These are phyloP conservation scores for Endoconidiophora polonica DNA, from an alignment of 2,329 filamentous ascomycete species.

Conservation along the genomic window DNA sequence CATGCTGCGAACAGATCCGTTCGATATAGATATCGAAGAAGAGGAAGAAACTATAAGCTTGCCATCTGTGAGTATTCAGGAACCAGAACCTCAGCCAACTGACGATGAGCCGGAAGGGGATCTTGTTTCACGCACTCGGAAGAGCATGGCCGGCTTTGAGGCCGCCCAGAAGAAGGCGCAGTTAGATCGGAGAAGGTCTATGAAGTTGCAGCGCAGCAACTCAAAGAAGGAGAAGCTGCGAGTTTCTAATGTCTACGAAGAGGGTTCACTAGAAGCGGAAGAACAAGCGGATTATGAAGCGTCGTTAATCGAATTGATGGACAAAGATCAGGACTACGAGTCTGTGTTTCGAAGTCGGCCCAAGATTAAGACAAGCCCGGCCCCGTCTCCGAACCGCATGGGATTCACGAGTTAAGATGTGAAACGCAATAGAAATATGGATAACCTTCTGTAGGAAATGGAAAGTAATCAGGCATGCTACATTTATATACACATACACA, in stretches of 20 bases:
- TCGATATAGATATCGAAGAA: constrained; percentile 15
- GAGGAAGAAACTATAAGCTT: constrained; percentile 19
- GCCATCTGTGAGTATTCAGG: constrained; percentile 13
- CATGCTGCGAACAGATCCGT: constrained; percentile 45
- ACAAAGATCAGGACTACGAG: constrained; percentile 53
- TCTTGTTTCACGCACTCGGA: constrained; percentile 39
- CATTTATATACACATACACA: neutral
- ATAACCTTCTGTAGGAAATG: neutral
- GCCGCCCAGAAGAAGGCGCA: constrained; percentile 44
- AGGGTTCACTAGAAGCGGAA: constrained; percentile 17
- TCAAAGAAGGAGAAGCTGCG: constrained; percentile 23
- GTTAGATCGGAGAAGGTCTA: constrained; percentile 35
- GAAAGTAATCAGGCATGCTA: neutral
- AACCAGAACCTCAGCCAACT: constrained; percentile 10
- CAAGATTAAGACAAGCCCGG: constrained; percentile 60
- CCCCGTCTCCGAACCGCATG: constrained; percentile 28
- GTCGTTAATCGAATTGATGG: constrained; percentile 52
- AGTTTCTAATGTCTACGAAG: constrained; percentile 27
- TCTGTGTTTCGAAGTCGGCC: constrained; percentile 75
- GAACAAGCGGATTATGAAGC: constrained; percentile 18
- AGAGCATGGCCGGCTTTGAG: constrained; percentile 46
- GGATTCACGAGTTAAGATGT: constrained; percentile 7
- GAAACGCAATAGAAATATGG: neutral
- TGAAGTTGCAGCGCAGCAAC: constrained; percentile 2
- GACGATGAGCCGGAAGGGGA: constrained; percentile 25